Percentiles rank a stretch among this genome's conserved stretches.
Conservation (phyloP, 345 rosid species). For the Acer campestre region DNA sequence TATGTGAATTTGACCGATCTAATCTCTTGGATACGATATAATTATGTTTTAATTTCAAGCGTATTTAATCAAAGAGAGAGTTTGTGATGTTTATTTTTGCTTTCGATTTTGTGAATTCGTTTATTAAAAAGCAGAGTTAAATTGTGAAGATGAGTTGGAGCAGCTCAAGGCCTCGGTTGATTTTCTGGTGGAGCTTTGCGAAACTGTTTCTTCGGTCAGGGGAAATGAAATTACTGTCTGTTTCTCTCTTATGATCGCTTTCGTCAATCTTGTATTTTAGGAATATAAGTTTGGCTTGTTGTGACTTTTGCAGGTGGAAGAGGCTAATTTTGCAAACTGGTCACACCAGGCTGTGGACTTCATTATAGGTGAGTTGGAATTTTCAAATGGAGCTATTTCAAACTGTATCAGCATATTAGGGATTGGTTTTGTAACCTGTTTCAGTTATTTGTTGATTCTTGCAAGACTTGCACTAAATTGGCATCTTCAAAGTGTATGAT, state of each 20-base stretch:
- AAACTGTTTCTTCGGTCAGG: constrained; percentile 50
- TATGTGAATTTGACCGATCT: not conserved
- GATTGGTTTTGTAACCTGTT: not conserved
- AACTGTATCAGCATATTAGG: not conserved
- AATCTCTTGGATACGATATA: not conserved
- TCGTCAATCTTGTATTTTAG: not conserved
- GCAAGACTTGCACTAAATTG: not conserved
- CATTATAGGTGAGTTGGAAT: constrained; percentile 56
- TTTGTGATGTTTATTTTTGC: not conserved
- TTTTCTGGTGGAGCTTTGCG: constrained; percentile 78
- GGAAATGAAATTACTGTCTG: constrained; percentile 10
- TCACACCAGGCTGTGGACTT: constrained; percentile 94
- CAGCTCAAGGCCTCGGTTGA: constrained; percentile 73
- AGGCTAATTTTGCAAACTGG: constrained; percentile 68
- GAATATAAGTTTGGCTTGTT: not conserved
- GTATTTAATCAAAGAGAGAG: not conserved
- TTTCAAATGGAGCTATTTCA: too few relatives aligned
- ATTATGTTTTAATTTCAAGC: too few relatives aligned
- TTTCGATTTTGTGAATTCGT: constrained; percentile 18
- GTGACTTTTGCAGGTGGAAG: constrained; percentile 47
- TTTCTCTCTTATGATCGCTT: constrained; percentile 6
- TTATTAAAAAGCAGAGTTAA: constrained; percentile 47
- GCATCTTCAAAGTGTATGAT: not conserved
- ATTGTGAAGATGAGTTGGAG: constrained; percentile 59
- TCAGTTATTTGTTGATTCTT: too few relatives aligned